Percentiles rank a stretch among this genome's conserved stretches.
phyloP scores from a whole-genome alignment of 371 early-diverging fungal genomes.

The Apophysomyces ossiformis region DNA sequence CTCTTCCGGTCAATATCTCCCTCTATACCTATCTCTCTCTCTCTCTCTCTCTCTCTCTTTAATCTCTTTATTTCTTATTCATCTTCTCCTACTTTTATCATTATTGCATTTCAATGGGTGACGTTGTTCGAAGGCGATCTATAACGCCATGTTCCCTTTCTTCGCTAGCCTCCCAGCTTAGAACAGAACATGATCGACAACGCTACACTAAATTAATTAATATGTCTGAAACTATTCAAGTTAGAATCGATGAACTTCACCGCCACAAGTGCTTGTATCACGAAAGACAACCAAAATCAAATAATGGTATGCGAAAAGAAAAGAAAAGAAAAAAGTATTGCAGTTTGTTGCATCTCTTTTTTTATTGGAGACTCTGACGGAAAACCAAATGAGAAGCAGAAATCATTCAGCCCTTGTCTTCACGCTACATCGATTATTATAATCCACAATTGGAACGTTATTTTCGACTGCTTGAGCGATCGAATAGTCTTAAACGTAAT shows the following conservation, averaged over 20 bases:
- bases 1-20: too few species aligned
- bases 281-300: constrained; percentile 1
- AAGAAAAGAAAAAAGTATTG: too few species aligned
- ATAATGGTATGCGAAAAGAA: background rate
- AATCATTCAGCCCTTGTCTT: constrained; percentile 6
- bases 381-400: constrained; percentile 3
- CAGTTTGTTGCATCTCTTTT: background rate
- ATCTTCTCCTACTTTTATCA: background rate
- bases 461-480: constrained; percentile 22
- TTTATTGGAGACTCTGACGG: background rate
- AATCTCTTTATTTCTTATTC: background rate
- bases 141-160: constrained; percentile 1
- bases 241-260: constrained; percentile 19
- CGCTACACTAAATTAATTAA: constrained; percentile 21
- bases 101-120: background rate
- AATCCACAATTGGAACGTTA: constrained; percentile 20
- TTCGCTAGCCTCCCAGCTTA: background rate
- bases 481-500: constrained; percentile 16
- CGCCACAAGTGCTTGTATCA: constrained; percentile 7
- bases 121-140: background rate
- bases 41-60: background rate
- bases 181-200: constrained; percentile 20
- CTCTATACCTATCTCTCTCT: background rate
- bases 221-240: constrained; percentile 20
- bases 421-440: constrained; percentile 1